Evolutionary conservation across 345 rosid genomes (phyloP), one percentile per base, ranked within the genome.

Genomic region (Draba incana): DNA sequence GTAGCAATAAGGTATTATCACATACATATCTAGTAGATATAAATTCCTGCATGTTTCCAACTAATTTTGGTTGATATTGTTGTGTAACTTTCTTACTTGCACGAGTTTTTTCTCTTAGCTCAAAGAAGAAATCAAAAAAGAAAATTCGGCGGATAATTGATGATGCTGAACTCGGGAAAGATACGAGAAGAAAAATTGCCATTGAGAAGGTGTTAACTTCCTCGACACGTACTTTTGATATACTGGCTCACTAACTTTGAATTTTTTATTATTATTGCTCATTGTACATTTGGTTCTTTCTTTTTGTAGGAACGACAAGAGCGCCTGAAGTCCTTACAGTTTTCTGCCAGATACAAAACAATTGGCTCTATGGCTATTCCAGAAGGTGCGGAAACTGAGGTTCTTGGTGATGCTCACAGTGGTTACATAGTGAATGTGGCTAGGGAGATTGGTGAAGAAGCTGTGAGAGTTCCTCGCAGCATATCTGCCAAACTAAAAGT

Each of bases 121-220:
- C 81, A 45, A 91, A 80, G 92, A 85, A 81, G 80, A 89, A 78
- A 85, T 77, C 13, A 43, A 88, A 92, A 71, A 95, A 84, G 92
- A 87, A 81, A 78, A 92, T 95, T 58, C 86, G 99, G 52, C 81
- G 99, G 80, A 95, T 95, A 44, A 80, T 95, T 67, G 99, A 95
- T 76, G 99, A 95, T 81, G 81, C 97, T 68, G 99, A 95, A 83
- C 80, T 95, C 78, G 99, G 99, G 69, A 97, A 92, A 76, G 97
- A 92, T 64, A 95, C 99, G 12, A 88, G 86, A 81, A 85, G 89
- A 59, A 95, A 95, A 86, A 95, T 92, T 66, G 99, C 99, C 61
- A 88, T 95, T 30, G 99, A 95, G 82, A 92, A 95, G 92, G 98
- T 89, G 71, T 20, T 59, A 62, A 57, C 64, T 45, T 25, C 45